These are phyloP conservation scores for Alternaria hordeiaustralica DNA, from an alignment of 2,329 filamentous ascomycete genomes.

Conservation along the genomic window DNA sequence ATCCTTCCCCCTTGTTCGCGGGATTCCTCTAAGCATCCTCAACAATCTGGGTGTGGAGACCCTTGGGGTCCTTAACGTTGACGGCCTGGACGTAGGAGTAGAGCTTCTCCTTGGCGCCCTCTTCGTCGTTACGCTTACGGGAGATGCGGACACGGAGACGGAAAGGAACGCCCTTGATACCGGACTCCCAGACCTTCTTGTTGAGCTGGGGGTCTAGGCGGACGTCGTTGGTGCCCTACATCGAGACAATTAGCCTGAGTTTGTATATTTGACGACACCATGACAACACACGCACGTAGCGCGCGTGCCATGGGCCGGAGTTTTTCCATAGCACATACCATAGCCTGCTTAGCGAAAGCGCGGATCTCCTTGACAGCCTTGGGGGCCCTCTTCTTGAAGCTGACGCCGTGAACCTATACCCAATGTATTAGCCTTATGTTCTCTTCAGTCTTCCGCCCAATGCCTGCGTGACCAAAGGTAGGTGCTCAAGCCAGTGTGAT, in stretches of 20 bases:
- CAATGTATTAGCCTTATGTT: slow-evolving; percentile 54
- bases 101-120: slow-evolving; percentile 98
- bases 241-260: slow-evolving; percentile 27
- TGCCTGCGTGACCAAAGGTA: slow-evolving; percentile 43
- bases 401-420: slow-evolving; percentile 88
- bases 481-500: slow-evolving; percentile 26
- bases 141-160: slow-evolving; percentile 97
- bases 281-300: neutral
- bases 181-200: slow-evolving; percentile 99
- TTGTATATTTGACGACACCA: neutral
- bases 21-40: slow-evolving; percentile 62
- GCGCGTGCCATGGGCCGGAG: neutral
- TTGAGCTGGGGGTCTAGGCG: slow-evolving; percentile 98
- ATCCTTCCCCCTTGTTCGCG: slow-evolving; percentile 17
- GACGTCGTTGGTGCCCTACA: slow-evolving; percentile 92
- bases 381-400: slow-evolving; percentile 99
- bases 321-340: slow-evolving; percentile 71
- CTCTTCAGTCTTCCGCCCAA: slow-evolving; percentile 71
- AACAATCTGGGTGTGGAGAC: slow-evolving; percentile 89
- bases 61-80: slow-evolving; percentile 99
- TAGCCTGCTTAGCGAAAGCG: slow-evolving; percentile 87
- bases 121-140: slow-evolving; percentile 99
- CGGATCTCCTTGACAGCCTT: slow-evolving; percentile 99
- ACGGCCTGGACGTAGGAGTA: slow-evolving; percentile 99
- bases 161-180: slow-evolving; percentile 98